Conservation (phyloP, 129 eudicot species). For the Flaveria bidentis region DNA sequence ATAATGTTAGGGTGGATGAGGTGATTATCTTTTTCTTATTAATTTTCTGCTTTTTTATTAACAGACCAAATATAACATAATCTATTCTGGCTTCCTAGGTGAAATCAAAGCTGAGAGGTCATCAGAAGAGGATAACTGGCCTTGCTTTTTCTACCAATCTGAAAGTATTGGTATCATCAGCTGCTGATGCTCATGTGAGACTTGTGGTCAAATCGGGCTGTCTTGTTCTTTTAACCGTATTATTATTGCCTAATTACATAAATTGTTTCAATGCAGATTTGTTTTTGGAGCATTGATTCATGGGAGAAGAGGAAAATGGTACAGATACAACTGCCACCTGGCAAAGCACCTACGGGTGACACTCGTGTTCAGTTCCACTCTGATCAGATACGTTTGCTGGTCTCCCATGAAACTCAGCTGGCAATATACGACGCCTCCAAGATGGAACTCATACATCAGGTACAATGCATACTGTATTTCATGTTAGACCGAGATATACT, state of each 20-base stretch:
- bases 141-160: constrained; percentile 75
- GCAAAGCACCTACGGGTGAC: constrained; percentile 70
- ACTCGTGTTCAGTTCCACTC: constrained; percentile 85
- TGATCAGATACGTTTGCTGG: constrained; percentile 70
- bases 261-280: constrained; percentile 44
- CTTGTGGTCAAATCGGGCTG: neutral
- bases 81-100: constrained; percentile 42
- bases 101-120: constrained; percentile 83
- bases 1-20: constrained; percentile 87
- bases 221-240: neutral
- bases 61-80: constrained; percentile 5
- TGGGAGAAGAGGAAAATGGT: constrained; percentile 82
- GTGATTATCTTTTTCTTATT: constrained; percentile 35
- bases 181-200: constrained; percentile 92
- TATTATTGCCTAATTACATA: neutral
- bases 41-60: neutral
- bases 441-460: constrained; percentile 79
- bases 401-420: constrained; percentile 80
- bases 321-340: constrained; percentile 77
- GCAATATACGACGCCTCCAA: constrained; percentile 81
- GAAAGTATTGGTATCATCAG: constrained; percentile 78
- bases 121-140: constrained; percentile 80
- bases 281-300: constrained; percentile 85
- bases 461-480: constrained; percentile 17
- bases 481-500: neutral